Evolutionary conservation across 208 protist species (phyloP), one percentile per base, ranked within the genome.

Genomic region (Leishmania tropica): DNA sequence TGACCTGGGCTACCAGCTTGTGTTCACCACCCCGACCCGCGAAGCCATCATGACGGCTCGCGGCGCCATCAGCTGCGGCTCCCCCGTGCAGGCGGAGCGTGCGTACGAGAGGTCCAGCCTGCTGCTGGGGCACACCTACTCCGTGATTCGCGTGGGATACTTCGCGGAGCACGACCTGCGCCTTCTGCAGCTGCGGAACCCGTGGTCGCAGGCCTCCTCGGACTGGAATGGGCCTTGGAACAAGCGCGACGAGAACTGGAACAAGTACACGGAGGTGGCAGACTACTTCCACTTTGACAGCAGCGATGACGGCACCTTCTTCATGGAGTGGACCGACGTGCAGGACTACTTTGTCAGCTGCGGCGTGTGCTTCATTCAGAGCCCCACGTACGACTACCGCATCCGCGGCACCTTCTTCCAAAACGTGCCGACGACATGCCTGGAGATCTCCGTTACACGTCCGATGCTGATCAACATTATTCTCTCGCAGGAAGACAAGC

Each of bases 311-410:
- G 92, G 87, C 72, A 90, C 81, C 47, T 91, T 98, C 76, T 96
- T 86, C 68, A 93, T 98, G 89, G 89, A 91, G 79, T 96, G 91
- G 92, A n/a, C 74, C 8, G 95, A 98, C 71, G 90, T 88, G 37
- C 79, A 93, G 73, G 78, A 85, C 24, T 95, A 85, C 78, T 98
- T 98, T 78, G 87, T 84, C 56, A 83, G 88, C 72, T 94, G 93
- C 83, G 89, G 89, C 64, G 95, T 97, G 28, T 90, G 91, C 84
- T 98, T 96, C 79, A 83, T 90, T 58, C 91, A 94, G 76, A 80
- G 91, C 65, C 90, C 87, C 51, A 84, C 85, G 81, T 81, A 94
- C 82, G 93, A 96, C 89, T 95, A 92, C 87, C 92, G 95, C 67
- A 88, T 96, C 65, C 88, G 86, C 73, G 93, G 92, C 54, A 91